phyloP scores from a whole-genome alignment of 2,329 filamentous ascomycete genomes.

The Colletotrichum sp. region DNA sequence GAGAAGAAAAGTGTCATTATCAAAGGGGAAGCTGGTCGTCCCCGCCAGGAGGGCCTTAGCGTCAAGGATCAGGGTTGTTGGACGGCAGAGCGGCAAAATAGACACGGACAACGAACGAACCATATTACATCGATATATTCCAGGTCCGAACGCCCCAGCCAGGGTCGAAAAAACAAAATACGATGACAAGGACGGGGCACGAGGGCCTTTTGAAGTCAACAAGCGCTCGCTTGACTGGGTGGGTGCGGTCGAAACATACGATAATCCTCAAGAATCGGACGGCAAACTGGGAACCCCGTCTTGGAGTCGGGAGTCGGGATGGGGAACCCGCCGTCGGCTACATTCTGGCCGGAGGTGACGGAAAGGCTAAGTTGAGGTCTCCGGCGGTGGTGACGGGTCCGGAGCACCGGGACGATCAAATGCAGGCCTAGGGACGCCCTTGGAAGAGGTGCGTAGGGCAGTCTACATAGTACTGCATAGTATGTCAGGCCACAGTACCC shows the following conservation, averaged over 20 bases:
- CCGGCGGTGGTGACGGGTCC: background rate
- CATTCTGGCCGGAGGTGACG: background rate
- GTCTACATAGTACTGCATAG: background rate
- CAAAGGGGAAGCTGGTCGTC: background rate
- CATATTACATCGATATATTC: background rate
- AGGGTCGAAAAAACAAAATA: background rate
- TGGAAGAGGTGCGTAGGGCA: conserved; percentile 4
- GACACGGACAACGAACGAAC: background rate
- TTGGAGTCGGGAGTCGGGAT: background rate
- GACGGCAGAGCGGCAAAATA: conserved; percentile 2
- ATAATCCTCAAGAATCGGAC: background rate
- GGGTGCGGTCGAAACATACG: conserved; percentile 1
- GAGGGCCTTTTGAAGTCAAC: background rate
- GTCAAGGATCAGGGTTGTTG: background rate
- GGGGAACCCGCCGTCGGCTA: background rate
- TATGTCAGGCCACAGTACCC: background rate
- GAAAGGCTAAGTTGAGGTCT: background rate
- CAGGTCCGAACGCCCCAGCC: background rate
- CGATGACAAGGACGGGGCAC: background rate
- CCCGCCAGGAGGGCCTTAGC: conserved; percentile 10
- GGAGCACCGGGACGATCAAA: conserved; percentile 9
- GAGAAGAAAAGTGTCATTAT: background rate
- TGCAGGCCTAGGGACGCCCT: conserved; percentile 12
- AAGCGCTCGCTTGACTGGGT: background rate
- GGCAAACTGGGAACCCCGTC: background rate